Evolutionary conservation across 345 rosid species (phyloP).

Genomic region (Linum trigynum): DNA sequence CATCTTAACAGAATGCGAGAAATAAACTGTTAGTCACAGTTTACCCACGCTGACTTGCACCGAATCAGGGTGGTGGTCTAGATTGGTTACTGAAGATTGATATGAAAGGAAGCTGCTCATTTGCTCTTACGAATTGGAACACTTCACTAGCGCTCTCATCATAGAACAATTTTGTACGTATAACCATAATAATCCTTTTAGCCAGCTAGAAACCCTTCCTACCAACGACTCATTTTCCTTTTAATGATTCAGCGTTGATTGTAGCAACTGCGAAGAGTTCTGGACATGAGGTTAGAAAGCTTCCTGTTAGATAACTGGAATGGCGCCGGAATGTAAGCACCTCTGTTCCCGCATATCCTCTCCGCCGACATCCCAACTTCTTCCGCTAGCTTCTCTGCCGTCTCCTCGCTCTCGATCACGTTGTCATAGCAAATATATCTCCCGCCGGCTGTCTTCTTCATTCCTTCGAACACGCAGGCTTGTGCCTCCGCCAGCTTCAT

Average conservation of each 20-base stretch:
- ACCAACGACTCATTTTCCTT: not conserved
- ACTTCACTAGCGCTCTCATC: too few species aligned
- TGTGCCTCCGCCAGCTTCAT: constrained; percentile 62
- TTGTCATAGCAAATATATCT: constrained; percentile 61
- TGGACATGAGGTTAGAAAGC: constrained; percentile 44
- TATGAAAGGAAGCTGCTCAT: too few species aligned
- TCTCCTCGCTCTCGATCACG: constrained; percentile 35
- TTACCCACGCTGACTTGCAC: too few species aligned
- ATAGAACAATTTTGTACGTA: too few species aligned
- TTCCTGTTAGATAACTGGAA: constrained; percentile 43
- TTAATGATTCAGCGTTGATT: constrained; percentile 7
- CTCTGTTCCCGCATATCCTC: constrained; percentile 34
- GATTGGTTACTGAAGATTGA: too few species aligned
- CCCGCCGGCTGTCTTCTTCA: constrained; percentile 47
- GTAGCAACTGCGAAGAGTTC: constrained; percentile 33
- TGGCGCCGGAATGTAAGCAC: not conserved
- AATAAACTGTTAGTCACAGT: too few species aligned
- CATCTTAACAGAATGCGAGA: too few species aligned
- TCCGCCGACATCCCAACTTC: constrained; percentile 41
- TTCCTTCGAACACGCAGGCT: constrained; percentile 42
- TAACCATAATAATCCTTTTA: too few species aligned
- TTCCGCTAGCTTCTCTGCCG: constrained; percentile 38
- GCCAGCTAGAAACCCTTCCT: too few species aligned
- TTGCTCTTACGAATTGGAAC: too few species aligned
- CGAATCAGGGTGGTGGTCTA: too few species aligned